Evolutionary conservation across 768 basidiomycete species (phyloP).

Genomic region (Suillus ampliporus): DNA sequence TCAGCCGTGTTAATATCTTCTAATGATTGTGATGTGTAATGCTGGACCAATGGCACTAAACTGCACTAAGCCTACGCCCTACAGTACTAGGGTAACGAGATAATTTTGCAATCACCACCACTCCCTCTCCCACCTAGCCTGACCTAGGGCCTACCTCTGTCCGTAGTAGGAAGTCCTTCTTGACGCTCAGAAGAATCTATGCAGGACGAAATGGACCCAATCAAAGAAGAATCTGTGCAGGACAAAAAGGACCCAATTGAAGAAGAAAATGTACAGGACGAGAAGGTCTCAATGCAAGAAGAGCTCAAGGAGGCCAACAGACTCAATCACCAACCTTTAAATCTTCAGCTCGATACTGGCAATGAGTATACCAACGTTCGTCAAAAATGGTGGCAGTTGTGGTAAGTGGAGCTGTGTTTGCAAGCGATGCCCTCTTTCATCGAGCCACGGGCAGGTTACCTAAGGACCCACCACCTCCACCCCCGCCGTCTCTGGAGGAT

Average conservation of each 20-base stretch:
- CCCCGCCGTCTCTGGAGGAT: constrained; percentile 58
- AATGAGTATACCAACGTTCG: constrained; percentile 46
- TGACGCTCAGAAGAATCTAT: background rate
- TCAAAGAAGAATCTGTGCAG: background rate
- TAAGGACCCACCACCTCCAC: constrained; percentile 58
- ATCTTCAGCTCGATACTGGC: constrained; percentile 47
- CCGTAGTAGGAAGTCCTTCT: background rate
- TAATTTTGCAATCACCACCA: no score
- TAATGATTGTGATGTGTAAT: no score
- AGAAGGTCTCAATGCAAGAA: background rate
- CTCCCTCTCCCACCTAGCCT: no score
- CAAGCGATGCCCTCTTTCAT: background rate
- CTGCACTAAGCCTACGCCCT: no score
- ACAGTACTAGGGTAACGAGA: no score
- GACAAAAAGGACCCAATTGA: no score
- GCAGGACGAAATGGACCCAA: background rate
- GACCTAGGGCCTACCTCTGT: no score
- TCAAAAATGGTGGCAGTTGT: constrained; percentile 59
- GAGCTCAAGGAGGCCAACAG: background rate
- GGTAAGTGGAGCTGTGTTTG: constrained; percentile 40
- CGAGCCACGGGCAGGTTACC: constrained; percentile 52
- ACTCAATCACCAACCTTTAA: background rate
- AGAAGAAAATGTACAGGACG: background rate
- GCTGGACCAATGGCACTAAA: no score
- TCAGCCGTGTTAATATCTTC: no score